Percentiles rank a stretch among this genome's conserved stretches.
Evolutionary conservation across 768 basidiomycete species (phyloP).

Genomic region (Podaxis sp.): DNA sequence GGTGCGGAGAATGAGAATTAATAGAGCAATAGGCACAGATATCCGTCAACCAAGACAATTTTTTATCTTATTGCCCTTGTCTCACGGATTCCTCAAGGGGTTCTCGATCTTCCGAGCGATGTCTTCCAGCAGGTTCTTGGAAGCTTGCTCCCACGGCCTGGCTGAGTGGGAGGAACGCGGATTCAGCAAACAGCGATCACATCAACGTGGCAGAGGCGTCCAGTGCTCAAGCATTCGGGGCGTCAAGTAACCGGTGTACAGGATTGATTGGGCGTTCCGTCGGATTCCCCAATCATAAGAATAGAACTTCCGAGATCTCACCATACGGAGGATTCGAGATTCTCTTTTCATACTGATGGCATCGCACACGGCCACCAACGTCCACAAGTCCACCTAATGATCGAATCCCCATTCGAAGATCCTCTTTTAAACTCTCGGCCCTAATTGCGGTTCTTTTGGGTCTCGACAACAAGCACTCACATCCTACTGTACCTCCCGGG

Average conservation of each 20-base stretch:
- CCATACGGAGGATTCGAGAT: slow-evolving; percentile 22
- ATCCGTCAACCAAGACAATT: not conserved
- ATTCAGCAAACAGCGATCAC: slow-evolving; percentile 9
- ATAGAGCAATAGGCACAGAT: not conserved
- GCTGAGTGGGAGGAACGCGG: slow-evolving; percentile 25
- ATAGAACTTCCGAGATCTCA: slow-evolving; percentile 22
- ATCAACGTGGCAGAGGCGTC: slow-evolving; percentile 7
- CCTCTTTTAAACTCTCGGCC: slow-evolving; percentile 37
- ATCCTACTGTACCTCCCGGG: slow-evolving; percentile 27
- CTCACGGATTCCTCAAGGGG: slow-evolving; percentile 19
- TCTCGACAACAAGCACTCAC: slow-evolving; percentile 19
- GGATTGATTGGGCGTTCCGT: not conserved
- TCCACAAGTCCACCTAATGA: slow-evolving; percentile 14
- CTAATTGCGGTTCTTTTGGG: slow-evolving; percentile 23
- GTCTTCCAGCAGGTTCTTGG: slow-evolving; percentile 6
- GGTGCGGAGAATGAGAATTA: too few relatives aligned
- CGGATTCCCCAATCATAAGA: not conserved
- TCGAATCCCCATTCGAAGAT: slow-evolving; percentile 20
- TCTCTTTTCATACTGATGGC: slow-evolving; percentile 16
- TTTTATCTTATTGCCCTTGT: not conserved
- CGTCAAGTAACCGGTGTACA: not conserved
- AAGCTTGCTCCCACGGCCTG: slow-evolving; percentile 18
- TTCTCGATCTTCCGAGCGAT: slow-evolving; percentile 14
- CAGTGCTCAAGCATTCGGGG: not conserved
- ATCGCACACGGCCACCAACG: slow-evolving; percentile 2